These are phyloP conservation scores for Harrya chromipes DNA, from an alignment of 768 basidiomycete genomes.

Conservation along the genomic window DNA sequence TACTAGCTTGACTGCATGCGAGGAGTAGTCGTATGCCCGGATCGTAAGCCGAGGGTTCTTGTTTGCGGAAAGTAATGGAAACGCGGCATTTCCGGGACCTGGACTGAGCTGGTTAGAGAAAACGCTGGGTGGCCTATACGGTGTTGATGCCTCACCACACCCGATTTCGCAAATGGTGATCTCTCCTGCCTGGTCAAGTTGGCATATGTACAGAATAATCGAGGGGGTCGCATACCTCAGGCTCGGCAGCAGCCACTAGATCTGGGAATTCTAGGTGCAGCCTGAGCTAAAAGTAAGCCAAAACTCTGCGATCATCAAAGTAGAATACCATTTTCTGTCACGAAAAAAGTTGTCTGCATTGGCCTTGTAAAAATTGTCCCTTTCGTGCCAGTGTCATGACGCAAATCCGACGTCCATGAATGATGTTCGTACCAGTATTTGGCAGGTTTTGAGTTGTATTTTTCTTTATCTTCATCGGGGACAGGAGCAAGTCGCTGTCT, in stretches of 20 bases:
- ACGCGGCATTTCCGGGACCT: conserved; percentile 96
- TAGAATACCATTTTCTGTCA: conserved; percentile 77
- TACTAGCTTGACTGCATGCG: conserved; percentile 84
- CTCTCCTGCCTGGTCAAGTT: conserved; percentile 64
- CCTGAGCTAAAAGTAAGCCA: conserved; percentile 40
- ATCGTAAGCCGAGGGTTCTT: conserved; percentile 72
- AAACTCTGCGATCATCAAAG: not conserved
- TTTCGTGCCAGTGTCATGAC: conserved; percentile 35
- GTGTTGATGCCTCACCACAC: conserved; percentile 57
- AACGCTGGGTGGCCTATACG: not conserved
- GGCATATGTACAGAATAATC: not conserved
- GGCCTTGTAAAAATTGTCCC: conserved; percentile 92
- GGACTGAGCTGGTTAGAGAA: conserved; percentile 7
- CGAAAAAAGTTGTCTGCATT: conserved; percentile 91
- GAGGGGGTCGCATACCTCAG: conserved; percentile 46
- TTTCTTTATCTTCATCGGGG: conserved; percentile 61
- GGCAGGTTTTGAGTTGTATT: conserved; percentile 71
- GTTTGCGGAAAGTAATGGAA: conserved; percentile 83
- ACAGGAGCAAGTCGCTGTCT: conserved; percentile 75
- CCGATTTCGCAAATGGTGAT: conserved; percentile 83
- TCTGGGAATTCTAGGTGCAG: conserved; percentile 94
- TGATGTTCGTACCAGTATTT: conserved; percentile 55
- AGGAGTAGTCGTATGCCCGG: conserved; percentile 88
- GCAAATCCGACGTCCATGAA: conserved; percentile 27
- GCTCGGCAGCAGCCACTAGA: conserved; percentile 63